These are phyloP conservation scores for Cladophialophora exuberans DNA, from an alignment of 2,329 filamentous ascomycete genomes.

Conservation along the genomic window DNA sequence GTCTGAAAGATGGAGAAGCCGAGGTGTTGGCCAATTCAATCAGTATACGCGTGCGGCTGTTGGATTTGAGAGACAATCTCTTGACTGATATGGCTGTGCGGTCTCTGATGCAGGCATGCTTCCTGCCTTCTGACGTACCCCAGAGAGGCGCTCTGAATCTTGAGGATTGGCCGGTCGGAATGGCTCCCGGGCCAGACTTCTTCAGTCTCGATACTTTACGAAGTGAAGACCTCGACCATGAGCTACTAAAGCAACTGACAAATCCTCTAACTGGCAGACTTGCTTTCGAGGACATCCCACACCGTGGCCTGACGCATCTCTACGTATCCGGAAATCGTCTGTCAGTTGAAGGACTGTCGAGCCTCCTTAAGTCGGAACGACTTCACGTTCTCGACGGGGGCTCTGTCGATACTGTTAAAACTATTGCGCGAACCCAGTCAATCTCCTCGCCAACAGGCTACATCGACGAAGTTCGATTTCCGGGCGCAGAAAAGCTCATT, in stretches of 20 bases:
- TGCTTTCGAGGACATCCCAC: conserved; percentile 58
- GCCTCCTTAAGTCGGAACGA: conserved; percentile 54
- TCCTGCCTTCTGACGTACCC: conserved; percentile 39
- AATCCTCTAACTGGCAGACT: conserved; percentile 56
- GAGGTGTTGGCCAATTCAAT: conserved; percentile 57
- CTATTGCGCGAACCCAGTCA: conserved; percentile 24
- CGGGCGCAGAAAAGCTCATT: conserved; percentile 59
- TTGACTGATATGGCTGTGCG: conserved; percentile 60
- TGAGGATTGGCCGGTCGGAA: conserved; percentile 37
- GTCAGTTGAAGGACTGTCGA: conserved; percentile 59
- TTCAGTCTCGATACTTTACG: conserved; percentile 45
- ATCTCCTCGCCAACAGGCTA: conserved; percentile 27
- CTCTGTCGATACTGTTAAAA: conserved; percentile 44
- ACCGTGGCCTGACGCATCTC: conserved; percentile 62
- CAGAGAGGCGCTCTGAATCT: conserved; percentile 33
- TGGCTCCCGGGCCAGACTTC: conserved; percentile 42
- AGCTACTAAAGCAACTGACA: conserved; percentile 54
- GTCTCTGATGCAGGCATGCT: conserved; percentile 56
- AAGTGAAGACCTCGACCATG: conserved; percentile 56
- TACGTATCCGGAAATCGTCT: conserved; percentile 61
- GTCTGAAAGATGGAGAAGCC: conserved; percentile 57
- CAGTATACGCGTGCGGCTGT: conserved; percentile 55
- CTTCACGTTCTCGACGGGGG: conserved; percentile 62
- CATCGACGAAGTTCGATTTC: conserved; percentile 41
- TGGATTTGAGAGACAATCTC: conserved; percentile 61